phyloP scores from a whole-genome alignment of 2,329 filamentous ascomycete species.

The Claviceps sp. region DNA sequence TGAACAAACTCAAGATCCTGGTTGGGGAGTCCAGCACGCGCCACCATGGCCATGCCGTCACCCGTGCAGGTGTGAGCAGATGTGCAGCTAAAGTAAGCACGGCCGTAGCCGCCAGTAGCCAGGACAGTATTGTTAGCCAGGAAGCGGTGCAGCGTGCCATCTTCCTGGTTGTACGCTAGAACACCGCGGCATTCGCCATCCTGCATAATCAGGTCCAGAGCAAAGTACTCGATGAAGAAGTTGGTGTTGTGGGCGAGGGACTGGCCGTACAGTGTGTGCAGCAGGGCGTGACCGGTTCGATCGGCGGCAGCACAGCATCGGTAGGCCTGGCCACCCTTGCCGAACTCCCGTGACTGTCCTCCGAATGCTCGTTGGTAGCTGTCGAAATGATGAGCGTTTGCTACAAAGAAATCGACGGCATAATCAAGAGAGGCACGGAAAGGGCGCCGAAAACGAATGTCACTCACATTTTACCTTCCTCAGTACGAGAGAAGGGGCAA shows the following conservation, averaged over 20 bases:
- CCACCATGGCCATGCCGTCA: slow-evolving; percentile 99
- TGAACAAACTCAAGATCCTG: slow-evolving; percentile 99
- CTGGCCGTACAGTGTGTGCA: slow-evolving; percentile 97
- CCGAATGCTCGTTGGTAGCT: slow-evolving; percentile 97
- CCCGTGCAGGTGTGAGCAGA: slow-evolving; percentile 97
- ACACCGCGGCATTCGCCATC: slow-evolving; percentile 94
- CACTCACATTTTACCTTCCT: slow-evolving; percentile 82
- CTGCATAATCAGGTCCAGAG: slow-evolving; percentile 93
- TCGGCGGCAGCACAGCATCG: slow-evolving; percentile 93
- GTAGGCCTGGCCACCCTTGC: slow-evolving; percentile 97
- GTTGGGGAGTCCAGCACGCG: slow-evolving; percentile 91
- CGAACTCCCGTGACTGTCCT: slow-evolving; percentile 88
- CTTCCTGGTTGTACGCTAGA: slow-evolving; percentile 96
- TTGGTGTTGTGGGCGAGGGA: slow-evolving; percentile 96
- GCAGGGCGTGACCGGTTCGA: slow-evolving; percentile 89
- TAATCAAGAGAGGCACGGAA: neutral
- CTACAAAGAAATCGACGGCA: neutral
- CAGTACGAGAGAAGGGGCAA: slow-evolving; percentile 90
- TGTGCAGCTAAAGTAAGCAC: slow-evolving; percentile 96
- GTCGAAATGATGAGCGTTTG: slow-evolving; percentile 3
- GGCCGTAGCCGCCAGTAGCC: slow-evolving; percentile 93
- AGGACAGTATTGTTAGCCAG: slow-evolving; percentile 92
- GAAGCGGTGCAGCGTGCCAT: slow-evolving; percentile 95
- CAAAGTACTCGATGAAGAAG: slow-evolving; percentile 99
- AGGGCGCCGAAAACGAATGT: no score